phyloP scores from a whole-genome alignment of 78 protist species.

The Protostelium mycophagum region DNA sequence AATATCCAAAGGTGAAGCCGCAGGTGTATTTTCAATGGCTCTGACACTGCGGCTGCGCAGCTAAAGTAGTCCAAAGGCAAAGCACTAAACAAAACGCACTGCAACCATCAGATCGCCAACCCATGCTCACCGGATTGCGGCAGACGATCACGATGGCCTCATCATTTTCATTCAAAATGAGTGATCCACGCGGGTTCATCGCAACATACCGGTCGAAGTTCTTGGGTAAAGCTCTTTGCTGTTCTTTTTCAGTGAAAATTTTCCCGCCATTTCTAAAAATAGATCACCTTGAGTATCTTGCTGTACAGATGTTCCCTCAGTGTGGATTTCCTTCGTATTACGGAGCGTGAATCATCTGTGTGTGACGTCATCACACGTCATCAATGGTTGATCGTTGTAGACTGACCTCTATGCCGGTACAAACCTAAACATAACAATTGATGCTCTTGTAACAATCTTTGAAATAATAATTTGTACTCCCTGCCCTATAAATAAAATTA shows the following conservation, averaged over 20 bases:
- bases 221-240: background rate
- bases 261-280: background rate
- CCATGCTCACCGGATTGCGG: background rate
- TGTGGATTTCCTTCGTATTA: no score
- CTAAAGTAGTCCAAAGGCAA: no score
- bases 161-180: background rate
- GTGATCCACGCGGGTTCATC: background rate
- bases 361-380: no score
- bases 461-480: background rate
- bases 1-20: no score
- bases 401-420: background rate
- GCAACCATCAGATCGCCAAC: no score
- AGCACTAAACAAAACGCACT: no score
- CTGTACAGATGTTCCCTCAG: no score
- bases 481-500: no score
- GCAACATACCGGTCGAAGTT: background rate
- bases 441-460: background rate
- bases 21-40: no score
- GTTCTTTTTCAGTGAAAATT: background rate
- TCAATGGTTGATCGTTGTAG: no score
- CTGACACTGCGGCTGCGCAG: no score
- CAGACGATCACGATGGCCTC: background rate
- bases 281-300: background rate
- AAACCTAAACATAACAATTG: background rate
- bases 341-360: no score